phyloP scores from a whole-genome alignment of 2,329 filamentous ascomycete species.

The Incumbomyces lentus region DNA sequence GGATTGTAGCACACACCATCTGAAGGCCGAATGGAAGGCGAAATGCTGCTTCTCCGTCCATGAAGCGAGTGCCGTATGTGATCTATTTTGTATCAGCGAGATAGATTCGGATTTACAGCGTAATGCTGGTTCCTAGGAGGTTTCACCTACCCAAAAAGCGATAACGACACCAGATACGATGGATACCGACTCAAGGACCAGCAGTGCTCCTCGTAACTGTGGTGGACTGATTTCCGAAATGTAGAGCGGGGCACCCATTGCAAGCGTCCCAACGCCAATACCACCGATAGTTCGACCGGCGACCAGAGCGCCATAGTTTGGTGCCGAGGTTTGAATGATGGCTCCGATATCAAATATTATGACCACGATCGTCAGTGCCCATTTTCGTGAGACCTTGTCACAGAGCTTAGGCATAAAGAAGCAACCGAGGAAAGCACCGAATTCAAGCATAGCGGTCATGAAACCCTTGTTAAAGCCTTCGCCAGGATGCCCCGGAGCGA shows the following conservation, averaged over 20 bases:
- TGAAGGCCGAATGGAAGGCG: slow-evolving; percentile 37
- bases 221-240: slow-evolving; percentile 17
- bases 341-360: slow-evolving; percentile 34
- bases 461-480: no score
- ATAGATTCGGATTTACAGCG: no score
- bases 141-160: slow-evolving; percentile 18
- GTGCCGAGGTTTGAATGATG: slow-evolving; percentile 23
- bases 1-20: slow-evolving; percentile 19
- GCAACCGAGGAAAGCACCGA: neutral
- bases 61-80: slow-evolving; percentile 41
- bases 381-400: slow-evolving; percentile 3
- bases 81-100: slow-evolving; percentile 26
- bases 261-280: slow-evolving; percentile 29
- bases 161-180: slow-evolving; percentile 42
- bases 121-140: no score
- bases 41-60: slow-evolving; percentile 36
- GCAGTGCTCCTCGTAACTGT: slow-evolving; percentile 25
- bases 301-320: slow-evolving; percentile 8
- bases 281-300: slow-evolving; percentile 24
- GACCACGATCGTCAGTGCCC: neutral
- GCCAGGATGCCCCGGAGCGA: no score
- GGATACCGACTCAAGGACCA: slow-evolving; percentile 37
- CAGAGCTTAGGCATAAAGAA: slow-evolving; percentile 2
- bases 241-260: slow-evolving; percentile 13
- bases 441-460: no score